Evolutionary conservation across 1,284 basidiomycete genomes (phyloP).

Genomic region (Ganoderma lucidum): DNA sequence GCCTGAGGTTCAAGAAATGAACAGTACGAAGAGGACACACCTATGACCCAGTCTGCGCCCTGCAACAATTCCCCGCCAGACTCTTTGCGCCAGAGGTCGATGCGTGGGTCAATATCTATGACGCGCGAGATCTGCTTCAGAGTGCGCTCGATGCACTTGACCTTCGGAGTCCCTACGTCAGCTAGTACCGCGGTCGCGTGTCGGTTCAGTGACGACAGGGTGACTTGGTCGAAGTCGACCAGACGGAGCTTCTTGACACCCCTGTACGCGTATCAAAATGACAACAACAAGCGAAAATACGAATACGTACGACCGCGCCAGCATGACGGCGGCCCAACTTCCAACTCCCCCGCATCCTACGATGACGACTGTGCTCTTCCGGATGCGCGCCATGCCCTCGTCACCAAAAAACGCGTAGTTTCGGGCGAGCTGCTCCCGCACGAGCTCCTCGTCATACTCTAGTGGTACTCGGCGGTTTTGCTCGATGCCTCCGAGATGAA

Average conservation of each 20-base stretch:
- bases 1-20: conserved; percentile 26
- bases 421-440: conserved; percentile 88
- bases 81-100: conserved; percentile 87
- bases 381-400: conserved; percentile 84
- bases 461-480: conserved; percentile 15
- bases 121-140: conserved; percentile 76
- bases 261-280: conserved; percentile 45
- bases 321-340: conserved; percentile 95
- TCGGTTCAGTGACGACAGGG: conserved; percentile 90
- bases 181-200: conserved; percentile 92
- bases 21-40: conserved; percentile 48
- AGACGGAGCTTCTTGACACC: conserved; percentile 79
- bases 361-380: conserved; percentile 83
- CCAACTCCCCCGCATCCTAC: conserved; percentile 98
- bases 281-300: neutral
- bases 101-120: conserved; percentile 82
- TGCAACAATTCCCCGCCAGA: conserved; percentile 76
- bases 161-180: conserved; percentile 96
- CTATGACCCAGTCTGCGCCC: conserved; percentile 91
- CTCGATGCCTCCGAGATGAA: conserved; percentile 18
- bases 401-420: conserved; percentile 97
- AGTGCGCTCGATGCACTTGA: conserved; percentile 80
- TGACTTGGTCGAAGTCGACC: conserved; percentile 93
- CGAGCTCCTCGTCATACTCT: conserved; percentile 77
- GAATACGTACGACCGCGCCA: conserved; percentile 79